Conservation (phyloP, 257 asterid genomes). For the Verbena officinalis region DNA sequence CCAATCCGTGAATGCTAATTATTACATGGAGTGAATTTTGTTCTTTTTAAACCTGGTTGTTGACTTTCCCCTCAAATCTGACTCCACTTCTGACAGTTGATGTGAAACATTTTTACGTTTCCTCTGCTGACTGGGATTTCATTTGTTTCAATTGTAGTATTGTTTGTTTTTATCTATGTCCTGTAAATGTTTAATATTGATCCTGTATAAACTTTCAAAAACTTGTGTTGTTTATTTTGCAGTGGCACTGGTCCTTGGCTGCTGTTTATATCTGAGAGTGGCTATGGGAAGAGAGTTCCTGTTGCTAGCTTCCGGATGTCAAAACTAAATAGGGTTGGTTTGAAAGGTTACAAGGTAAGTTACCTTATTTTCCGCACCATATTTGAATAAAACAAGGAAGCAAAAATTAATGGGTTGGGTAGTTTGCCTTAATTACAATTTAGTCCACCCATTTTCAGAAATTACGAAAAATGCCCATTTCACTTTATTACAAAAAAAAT, state of each 20-base stretch:
- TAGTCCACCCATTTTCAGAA: too few relatives aligned
- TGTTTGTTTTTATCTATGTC: not conserved
- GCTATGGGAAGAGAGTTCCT: conserved; percentile 94
- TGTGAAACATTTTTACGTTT: conserved; percentile 2
- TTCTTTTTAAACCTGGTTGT: not conserved
- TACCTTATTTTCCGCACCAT: conserved; percentile 2
- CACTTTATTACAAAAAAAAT: too few relatives aligned
- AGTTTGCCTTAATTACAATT: too few relatives aligned
- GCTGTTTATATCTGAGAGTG: conserved; percentile 88
- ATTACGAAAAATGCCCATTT: too few relatives aligned
- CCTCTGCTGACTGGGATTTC: not conserved
- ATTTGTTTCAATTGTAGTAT: not conserved
- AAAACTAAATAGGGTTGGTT: conserved; percentile 76
- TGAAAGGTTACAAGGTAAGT: conserved; percentile 89
- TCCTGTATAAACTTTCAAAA: conserved; percentile 8
- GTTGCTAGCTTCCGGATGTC: conserved; percentile 71
- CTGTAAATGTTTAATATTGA: conserved; percentile 8
- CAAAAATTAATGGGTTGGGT: not conserved
- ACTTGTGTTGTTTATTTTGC: conserved; percentile 23
- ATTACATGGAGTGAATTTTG: not conserved
- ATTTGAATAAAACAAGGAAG: conserved; percentile 5
- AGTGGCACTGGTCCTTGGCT: conserved; percentile 89
- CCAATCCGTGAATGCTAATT: not conserved
- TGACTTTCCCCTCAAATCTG: not conserved
- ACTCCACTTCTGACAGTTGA: conserved; percentile 1